Evolutionary conservation across 768 basidiomycete genomes (phyloP), one percentile per base, ranked within the genome.

Genomic region (Hericium erinaceus): DNA sequence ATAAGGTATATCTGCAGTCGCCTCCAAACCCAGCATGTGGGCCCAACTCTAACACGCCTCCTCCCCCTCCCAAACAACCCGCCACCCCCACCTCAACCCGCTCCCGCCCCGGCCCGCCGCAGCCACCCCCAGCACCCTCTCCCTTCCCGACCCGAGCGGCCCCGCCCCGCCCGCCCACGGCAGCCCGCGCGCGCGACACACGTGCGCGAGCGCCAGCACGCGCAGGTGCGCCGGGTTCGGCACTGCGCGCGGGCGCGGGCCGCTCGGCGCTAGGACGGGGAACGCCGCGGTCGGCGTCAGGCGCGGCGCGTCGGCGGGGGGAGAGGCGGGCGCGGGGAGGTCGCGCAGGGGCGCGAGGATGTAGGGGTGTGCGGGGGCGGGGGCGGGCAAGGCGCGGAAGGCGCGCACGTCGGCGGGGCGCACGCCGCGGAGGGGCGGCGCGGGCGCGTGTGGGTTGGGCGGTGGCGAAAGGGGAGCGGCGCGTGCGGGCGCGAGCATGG

Each of bases 141-240:
- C 60, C 16, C 60, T 60, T 13, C 57, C 33, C 57, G 62, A 13
- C 52, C 56, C 9, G 39, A 61, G 13, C 39, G 44, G 33, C 55
- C 61, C 78, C 78, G 77, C 78, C 68, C 64, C 61, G 72, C 66
- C n/a, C 72, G 64, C 60, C 72, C 66, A 13, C 72, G 70, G 63
- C 64, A 73, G 22, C 4, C 60, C 58, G 9, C 63, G 56, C 20
- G 48, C 54, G 59, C 56, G 66, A 53, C 80, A 73, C 9, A 79
- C 67, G 63, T 84, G 85, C 64, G 81, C 78, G 64, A 84, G 68
- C n/a, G 85, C 86, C 65, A 75, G 76, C 44, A 87, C 65, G 3
- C 84, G 73, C 53, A 87, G 72, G 59, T 79, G 74, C 48, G 79
- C 73, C 6, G 84, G 84, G 62, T 88, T 87, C 55, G 79, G 72